Base-by-base conservation (phyloP, 805 yeast species). In the Tetrapisispora iriomotensis region DNA sequence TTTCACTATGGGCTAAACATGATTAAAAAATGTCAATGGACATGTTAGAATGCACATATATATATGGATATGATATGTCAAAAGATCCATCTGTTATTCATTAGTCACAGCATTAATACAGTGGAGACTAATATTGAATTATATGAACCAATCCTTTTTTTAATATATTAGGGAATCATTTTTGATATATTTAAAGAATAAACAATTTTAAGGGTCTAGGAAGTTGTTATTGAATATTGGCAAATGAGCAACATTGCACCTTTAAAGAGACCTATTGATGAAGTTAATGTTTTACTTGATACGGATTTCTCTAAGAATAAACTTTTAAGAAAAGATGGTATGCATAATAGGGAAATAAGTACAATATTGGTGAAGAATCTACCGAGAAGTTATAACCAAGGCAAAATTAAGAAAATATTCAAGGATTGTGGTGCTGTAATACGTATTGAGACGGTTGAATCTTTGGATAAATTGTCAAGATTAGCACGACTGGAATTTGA, bases 401-500 rank as follows among this genome's bases (percentile, higher is more conserved):
- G 47, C 2, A 64, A 65, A 3, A 36, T 82, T 1, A 38, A 46
- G 2, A 47, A 51, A 1, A 68, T 73, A 38, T 80, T 84, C 51
- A 43, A 56, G 28, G 81, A 74, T 21, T 83, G 88, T 58, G 94
- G 92, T 1, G 51, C 44, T 0, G 67, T 78, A 3, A 50, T 58
- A 25, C 66, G 66, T 14, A 46, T 74, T 1, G 57, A 53, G 28
- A 46, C 56, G 7, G 29, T 45, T 2, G 56, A 50, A 23, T 38
- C 57, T 3, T 2, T 40, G 0, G 50, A 46, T 34, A 51, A 43
- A 23, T 19, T 39, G 1, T 43, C 41, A 1, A 43, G 59, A 2
- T 51, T 63, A 28, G 86, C 85, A 0, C 63, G 71, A n/a, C 50
- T 84, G 1, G 94, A 82, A 48, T 77, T 82, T 46, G 42, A 64